A percentile compares a stretch with the other conserved stretches of the same genome.
Evolutionary conservation across 306 rosid genomes (phyloP).

Genomic region (Amphicarpaea edgeworthii): DNA sequence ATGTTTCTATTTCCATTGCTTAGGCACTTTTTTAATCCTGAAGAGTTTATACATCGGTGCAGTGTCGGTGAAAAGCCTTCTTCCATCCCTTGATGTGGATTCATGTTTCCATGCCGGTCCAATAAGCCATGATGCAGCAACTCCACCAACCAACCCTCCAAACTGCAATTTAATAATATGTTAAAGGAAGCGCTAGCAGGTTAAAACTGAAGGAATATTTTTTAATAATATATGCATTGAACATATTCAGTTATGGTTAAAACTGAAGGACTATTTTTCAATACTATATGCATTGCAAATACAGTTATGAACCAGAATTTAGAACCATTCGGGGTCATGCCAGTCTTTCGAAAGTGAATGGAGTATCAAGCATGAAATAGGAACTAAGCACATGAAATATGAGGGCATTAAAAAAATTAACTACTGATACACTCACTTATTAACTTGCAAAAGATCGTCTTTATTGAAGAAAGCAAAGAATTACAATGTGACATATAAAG

Average conservation of each 20-base stretch:
- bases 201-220: too few relatives aligned
- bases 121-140: constrained; percentile 82
- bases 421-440: neutral
- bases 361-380: neutral
- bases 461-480: constrained; percentile 21
- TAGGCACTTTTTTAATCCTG: constrained; percentile 53
- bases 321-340: neutral
- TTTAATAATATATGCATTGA: too few relatives aligned
- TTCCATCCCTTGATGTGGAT: constrained; percentile 58
- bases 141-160: constrained; percentile 92
- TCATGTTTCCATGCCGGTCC: constrained; percentile 87
- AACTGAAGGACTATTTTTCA: neutral
- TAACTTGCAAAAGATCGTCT: neutral
- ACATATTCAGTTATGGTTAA: too few relatives aligned
- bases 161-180: constrained; percentile 56
- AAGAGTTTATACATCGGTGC: constrained; percentile 78
- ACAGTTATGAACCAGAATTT: neutral
- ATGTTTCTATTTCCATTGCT: constrained; percentile 48
- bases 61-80: constrained; percentile 61
- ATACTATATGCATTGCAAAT: neutral
- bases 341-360: neutral
- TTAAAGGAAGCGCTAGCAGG: constrained; percentile 23
- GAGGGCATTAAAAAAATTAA: neutral
- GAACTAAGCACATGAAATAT: constrained; percentile 13
- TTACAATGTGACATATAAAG: constrained; percentile 1